Conservation (phyloP, 2,329 filamentous ascomycete species). For the Immersiporthe knoxdaviesiana region DNA sequence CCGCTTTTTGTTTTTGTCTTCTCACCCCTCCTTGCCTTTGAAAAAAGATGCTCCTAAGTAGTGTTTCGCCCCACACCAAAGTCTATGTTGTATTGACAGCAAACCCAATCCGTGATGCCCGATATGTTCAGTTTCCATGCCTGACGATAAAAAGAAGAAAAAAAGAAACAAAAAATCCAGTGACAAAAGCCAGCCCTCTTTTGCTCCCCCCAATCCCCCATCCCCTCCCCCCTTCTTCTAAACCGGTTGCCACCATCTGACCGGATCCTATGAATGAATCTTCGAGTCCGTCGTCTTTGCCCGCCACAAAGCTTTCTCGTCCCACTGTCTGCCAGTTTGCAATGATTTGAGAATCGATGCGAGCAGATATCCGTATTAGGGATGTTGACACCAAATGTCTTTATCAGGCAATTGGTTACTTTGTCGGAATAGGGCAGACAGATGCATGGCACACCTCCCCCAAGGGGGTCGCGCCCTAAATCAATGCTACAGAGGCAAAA, state of each 20-base stretch:
- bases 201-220: too few species aligned
- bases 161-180: slow-evolving; percentile 1
- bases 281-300: not conserved
- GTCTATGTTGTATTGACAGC: slow-evolving; percentile 25
- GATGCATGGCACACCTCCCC: too few species aligned
- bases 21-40: not conserved
- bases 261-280: not conserved
- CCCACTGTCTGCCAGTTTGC: not conserved
- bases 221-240: too few species aligned
- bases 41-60: slow-evolving; percentile 9
- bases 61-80: not conserved
- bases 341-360: not conserved
- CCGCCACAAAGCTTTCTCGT: not conserved
- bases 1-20: not conserved
- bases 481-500: not conserved
- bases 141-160: not conserved
- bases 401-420: not conserved
- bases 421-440: not conserved
- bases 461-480: not conserved
- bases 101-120: slow-evolving; percentile 13
- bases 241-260: not conserved
- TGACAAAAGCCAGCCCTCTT: not conserved
- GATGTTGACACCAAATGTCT: not conserved
- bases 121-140: slow-evolving; percentile 17
- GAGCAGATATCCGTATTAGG: not conserved